Conservation (phyloP, 441 rosid genomes). For the Populus hybrid region DNA sequence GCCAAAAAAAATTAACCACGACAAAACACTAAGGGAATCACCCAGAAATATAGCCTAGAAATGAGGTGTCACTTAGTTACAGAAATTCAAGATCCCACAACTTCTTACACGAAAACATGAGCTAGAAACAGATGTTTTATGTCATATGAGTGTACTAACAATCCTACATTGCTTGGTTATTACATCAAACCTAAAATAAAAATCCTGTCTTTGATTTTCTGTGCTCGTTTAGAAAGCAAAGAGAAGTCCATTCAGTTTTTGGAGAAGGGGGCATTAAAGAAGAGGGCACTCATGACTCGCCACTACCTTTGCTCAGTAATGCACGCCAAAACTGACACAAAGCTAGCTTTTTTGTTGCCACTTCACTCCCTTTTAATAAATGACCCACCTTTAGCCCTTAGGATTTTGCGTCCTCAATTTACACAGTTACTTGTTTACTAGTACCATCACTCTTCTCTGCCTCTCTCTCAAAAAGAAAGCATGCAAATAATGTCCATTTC, state of each 20-base stretch:
- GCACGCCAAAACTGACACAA: slow-evolving; percentile 60
- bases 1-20: not conserved
- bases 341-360: slow-evolving; percentile 29
- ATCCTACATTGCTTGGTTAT: not conserved
- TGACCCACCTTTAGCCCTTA: slow-evolving; percentile 8
- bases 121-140: slow-evolving; percentile 14
- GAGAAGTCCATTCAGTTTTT: slow-evolving; percentile 22
- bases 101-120: slow-evolving; percentile 13
- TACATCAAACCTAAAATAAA: slow-evolving; percentile 10
- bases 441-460: not conserved
- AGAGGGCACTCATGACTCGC: slow-evolving; percentile 28
- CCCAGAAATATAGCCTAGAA: slow-evolving; percentile 22
- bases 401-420: not conserved
- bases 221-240: slow-evolving; percentile 25
- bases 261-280: slow-evolving; percentile 14
- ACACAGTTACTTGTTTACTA: not conserved
- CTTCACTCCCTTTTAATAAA: slow-evolving; percentile 24
- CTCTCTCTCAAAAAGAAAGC: not conserved
- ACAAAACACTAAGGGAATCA: not conserved
- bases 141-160: slow-evolving; percentile 11
- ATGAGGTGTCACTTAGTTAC: slow-evolving; percentile 24
- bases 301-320: slow-evolving; percentile 34
- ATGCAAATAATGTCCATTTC: not conserved
- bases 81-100: slow-evolving; percentile 13
- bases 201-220: slow-evolving; percentile 8